Conservation (phyloP, 495 filamentous ascomycete genomes). For the Podospora bellae-mahoneyi region DNA sequence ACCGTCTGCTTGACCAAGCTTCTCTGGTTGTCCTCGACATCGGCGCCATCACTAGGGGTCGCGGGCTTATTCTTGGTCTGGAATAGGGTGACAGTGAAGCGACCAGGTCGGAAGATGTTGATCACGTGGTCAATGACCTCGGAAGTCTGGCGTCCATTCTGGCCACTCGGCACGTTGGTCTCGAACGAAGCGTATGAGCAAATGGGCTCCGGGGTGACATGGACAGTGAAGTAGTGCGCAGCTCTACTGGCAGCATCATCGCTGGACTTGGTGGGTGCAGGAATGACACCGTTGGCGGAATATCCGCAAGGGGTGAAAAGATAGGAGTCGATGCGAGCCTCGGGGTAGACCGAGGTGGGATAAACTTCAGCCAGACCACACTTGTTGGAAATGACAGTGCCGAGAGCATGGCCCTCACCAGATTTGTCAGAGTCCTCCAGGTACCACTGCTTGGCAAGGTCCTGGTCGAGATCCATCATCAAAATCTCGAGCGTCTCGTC, state of each 20-base stretch:
- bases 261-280: slow-evolving; percentile 55
- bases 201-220: slow-evolving; percentile 95
- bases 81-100: slow-evolving; percentile 96
- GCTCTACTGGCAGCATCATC: slow-evolving; percentile 52
- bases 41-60: slow-evolving; percentile 48
- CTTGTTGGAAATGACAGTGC: slow-evolving; percentile 84
- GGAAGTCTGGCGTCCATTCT: slow-evolving; percentile 81
- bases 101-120: slow-evolving; percentile 89
- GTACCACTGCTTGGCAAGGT: slow-evolving; percentile 95
- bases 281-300: slow-evolving; percentile 95
- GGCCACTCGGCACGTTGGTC: slow-evolving; percentile 92
- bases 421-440: slow-evolving; percentile 86
- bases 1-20: slow-evolving; percentile 58
- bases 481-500: slow-evolving; percentile 97
- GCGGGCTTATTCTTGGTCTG: slow-evolving; percentile 66
- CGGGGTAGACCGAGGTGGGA: slow-evolving; percentile 78
- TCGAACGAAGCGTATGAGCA: slow-evolving; percentile 99
- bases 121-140: slow-evolving; percentile 93
- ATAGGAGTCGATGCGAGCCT: slow-evolving; percentile 93
- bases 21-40: slow-evolving; percentile 27
- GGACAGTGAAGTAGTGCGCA: slow-evolving; percentile 97
- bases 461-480: slow-evolving; percentile 94
- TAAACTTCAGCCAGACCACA: slow-evolving; percentile 92
- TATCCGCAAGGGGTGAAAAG: slow-evolving; percentile 97
- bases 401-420: slow-evolving; percentile 91